These are phyloP conservation scores for Xanthoceras sorbifolium DNA, from an alignment of 345 rosid genomes.

Conservation along the genomic window DNA sequence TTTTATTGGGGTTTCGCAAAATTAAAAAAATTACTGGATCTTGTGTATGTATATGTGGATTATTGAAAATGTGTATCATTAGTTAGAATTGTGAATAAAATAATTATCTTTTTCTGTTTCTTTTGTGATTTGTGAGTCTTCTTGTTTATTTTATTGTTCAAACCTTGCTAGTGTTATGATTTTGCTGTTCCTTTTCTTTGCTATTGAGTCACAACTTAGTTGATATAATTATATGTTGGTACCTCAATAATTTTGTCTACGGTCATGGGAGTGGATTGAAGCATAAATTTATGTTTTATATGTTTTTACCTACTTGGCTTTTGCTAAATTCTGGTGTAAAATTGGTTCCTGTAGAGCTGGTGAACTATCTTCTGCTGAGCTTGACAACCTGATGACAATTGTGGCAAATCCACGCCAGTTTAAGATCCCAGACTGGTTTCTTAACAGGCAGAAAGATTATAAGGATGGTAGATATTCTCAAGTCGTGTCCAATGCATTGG, in stretches of 20 bases:
- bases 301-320: background rate
- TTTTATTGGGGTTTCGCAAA: background rate
- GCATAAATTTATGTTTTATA: background rate
- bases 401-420: conserved; percentile 45
- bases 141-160: background rate
- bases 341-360: conserved; percentile 32
- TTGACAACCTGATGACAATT: conserved; percentile 41
- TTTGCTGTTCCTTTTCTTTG: no score
- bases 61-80: background rate
- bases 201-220: background rate
- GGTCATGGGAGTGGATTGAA: background rate
- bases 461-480: conserved; percentile 45
- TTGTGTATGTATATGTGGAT: background rate
- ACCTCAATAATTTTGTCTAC: background rate
- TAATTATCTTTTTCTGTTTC: background rate
- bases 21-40: background rate
- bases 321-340: background rate
- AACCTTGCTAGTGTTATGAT: background rate
- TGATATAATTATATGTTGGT: background rate
- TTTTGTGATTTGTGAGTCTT: background rate
- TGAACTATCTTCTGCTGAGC: conserved; percentile 39
- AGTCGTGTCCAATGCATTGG: conserved; percentile 47
- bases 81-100: no score
- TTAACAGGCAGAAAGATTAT: conserved; percentile 47
- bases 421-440: conserved; percentile 48